These are phyloP conservation scores for Colletotrichum coccodes DNA, from an alignment of 2,329 filamentous ascomycete genomes.

Conservation along the genomic window DNA sequence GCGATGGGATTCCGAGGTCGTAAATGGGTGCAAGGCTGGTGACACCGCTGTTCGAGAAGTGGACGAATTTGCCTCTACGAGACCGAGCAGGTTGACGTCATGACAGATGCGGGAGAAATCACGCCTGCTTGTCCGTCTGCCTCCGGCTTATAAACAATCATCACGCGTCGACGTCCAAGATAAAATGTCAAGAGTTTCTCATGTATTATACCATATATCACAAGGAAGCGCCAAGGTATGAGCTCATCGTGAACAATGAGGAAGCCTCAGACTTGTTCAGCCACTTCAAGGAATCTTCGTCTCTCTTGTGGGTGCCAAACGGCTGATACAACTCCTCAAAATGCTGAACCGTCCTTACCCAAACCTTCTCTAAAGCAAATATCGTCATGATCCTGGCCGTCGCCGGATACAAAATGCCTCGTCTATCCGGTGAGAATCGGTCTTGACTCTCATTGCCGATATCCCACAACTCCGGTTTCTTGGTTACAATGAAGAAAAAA, in stretches of 20 bases:
- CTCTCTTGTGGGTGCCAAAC: background rate
- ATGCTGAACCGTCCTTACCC: background rate
- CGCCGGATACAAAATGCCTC: conserved; percentile 11
- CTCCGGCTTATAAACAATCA: background rate
- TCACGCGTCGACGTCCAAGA: no score
- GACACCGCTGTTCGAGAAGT: background rate
- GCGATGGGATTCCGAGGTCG: background rate
- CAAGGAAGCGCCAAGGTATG: no score
- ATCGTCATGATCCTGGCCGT: background rate
- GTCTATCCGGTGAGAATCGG: conserved; percentile 6
- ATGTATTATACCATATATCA: background rate
- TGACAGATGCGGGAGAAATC: background rate
- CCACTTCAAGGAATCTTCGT: background rate
- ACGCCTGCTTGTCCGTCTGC: background rate
- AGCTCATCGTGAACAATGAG: background rate
- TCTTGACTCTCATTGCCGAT: conserved; percentile 10
- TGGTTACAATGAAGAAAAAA: conserved; percentile 3
- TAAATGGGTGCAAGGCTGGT: background rate
- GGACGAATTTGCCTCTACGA: background rate
- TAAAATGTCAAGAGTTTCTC: background rate
- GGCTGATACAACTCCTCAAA: background rate
- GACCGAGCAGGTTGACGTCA: background rate
- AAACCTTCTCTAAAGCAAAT: background rate
- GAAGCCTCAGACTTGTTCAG: background rate
- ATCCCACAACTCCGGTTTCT: conserved; percentile 17